Evolutionary conservation across 2,329 filamentous ascomycete genomes (phyloP), one percentile per base, ranked within the genome.

Genomic region (Dothideomycetidae sp.): DNA sequence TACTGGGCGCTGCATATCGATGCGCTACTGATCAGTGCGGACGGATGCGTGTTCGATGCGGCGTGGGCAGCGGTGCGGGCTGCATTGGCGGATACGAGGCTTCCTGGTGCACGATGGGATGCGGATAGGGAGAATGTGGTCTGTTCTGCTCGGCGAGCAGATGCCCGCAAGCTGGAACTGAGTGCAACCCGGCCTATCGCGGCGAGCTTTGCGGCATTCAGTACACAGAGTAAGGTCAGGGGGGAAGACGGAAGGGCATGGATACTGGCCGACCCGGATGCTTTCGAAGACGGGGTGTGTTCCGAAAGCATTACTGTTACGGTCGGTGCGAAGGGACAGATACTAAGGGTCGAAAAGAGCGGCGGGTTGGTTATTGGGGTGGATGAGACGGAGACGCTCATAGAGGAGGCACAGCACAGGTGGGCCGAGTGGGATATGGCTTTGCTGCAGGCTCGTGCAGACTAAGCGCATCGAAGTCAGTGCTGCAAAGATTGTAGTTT

Each of bases 1-100:
- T 96, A 92, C 58, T 98, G 88, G 90, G 78, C 82, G 7, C 73
- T 98, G 13, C 94, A 93, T 58, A 81, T 98, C 46, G 88, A 96
- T 53, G 68, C 94, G n/a, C 72, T 94, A 53, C 90, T 93, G 60
- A 78, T 98, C 47, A 92, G 83, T 0, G 75, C 93, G 34, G 86
- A 93, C 46, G 88, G 88, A 4, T 93, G 90, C 51, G 74, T 84
- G 1, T 86, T 96, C 46, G 88, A 98, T 52, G 81, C 83, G 1
- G 83, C 84, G 0, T 96, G 88, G 86, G 71, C 79, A 1, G 77
- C 84, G 10, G 69, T 92, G 0, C 58, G 93, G 14, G 82, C 86
- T 5, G 88, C 90, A 5, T 62, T 98, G 42, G 68, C 66, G 37
- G 74, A 90, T 56, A 88, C 83, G 3, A 73, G 68, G 41, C 62